Evolutionary conservation across 2,329 filamentous ascomycete species (phyloP).

Genomic region (Lasiodiplodia citricola): DNA sequence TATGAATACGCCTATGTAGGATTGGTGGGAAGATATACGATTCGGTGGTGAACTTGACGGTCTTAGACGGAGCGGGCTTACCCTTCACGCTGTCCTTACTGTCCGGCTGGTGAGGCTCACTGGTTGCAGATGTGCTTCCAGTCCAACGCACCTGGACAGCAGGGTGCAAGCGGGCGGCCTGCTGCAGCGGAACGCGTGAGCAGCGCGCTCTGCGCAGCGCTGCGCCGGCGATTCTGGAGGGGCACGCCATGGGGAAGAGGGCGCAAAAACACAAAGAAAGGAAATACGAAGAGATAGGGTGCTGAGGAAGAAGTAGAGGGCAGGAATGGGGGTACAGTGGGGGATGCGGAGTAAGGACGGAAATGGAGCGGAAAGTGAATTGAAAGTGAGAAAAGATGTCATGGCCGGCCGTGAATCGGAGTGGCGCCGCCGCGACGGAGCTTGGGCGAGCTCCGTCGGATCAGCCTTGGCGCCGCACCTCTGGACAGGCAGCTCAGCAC

Average conservation of each 20-base stretch:
- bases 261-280: background rate
- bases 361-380: conserved; percentile 1
- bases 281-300: background rate
- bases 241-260: conserved; percentile 40
- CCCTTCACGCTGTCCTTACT: conserved; percentile 42
- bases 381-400: conserved; percentile 18
- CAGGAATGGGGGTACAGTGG: conserved; percentile 6
- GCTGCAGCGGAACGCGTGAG: conserved; percentile 35
- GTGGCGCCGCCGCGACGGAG: conserved; percentile 12
- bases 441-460: conserved; percentile 24
- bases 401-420: conserved; percentile 18
- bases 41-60: conserved; percentile 80
- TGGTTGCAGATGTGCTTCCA: conserved; percentile 45
- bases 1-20: background rate
- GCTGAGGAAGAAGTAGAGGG: background rate
- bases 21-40: conserved; percentile 55
- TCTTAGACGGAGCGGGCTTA: conserved; percentile 44
- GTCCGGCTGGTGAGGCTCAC: conserved; percentile 48
- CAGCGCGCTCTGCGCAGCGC: conserved; percentile 41
- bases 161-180: conserved; percentile 35
- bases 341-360: conserved; percentile 7
- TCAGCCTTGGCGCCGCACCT: conserved; percentile 18
- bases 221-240: conserved; percentile 38
- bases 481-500: conserved; percentile 24
- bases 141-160: conserved; percentile 43